Evolutionary conservation across 768 basidiomycete genomes (phyloP).

Genomic region (Favolaschia claudopus): DNA sequence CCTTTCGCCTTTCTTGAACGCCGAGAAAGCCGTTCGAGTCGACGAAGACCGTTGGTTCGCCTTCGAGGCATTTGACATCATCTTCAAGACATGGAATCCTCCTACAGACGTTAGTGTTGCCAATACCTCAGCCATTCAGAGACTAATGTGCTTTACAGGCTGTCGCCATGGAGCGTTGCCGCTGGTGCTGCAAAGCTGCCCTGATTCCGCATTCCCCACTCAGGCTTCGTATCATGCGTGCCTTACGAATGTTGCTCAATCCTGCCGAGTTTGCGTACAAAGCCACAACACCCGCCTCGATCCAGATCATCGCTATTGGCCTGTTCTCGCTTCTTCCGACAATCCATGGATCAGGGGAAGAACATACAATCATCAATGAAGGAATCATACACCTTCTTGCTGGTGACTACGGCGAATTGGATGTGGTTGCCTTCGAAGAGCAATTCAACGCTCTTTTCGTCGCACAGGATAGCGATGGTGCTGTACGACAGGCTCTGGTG

Average conservation of each 20-base stretch:
- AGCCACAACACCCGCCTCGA: constrained; percentile 49
- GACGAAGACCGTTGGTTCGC: constrained; percentile 65
- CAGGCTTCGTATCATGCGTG: constrained; percentile 58
- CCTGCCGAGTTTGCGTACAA: constrained; percentile 50
- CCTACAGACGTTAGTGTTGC: constrained; percentile 64
- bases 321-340: constrained; percentile 59
- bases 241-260: constrained; percentile 56
- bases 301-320: constrained; percentile 60
- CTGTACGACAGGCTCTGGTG: constrained; percentile 34
- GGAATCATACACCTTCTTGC: constrained; percentile 34
- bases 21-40: constrained; percentile 38
- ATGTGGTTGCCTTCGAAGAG: constrained; percentile 20
- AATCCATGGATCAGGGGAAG: constrained; percentile 48
- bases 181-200: constrained; percentile 78
- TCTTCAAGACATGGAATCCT: constrained; percentile 62
- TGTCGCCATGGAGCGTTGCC: constrained; percentile 61
- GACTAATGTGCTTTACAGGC: constrained; percentile 33
- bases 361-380: constrained; percentile 40
- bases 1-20: constrained; percentile 60
- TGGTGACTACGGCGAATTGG: constrained; percentile 21
- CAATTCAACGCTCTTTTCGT: constrained; percentile 22
- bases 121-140: not conserved
- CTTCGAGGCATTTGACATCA: constrained; percentile 67
- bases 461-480: constrained; percentile 10
- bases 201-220: constrained; percentile 47